Evolutionary conservation across 805 yeast genomes (phyloP).

Genomic region (Wickerhamomyces bovis): DNA sequence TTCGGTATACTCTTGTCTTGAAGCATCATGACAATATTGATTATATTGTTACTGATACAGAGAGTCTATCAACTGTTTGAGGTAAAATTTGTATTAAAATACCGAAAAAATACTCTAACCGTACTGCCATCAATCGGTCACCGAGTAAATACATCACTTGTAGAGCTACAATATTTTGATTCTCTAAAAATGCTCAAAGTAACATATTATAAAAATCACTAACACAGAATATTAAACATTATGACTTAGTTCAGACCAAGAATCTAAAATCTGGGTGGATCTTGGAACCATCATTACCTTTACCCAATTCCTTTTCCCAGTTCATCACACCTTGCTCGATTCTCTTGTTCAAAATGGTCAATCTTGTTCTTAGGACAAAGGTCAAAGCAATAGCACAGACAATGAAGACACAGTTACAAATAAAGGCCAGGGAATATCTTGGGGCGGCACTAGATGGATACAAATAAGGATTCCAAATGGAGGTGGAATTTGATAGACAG

Average conservation of each 20-base stretch:
- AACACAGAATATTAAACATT: background rate
- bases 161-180: too few relatives aligned
- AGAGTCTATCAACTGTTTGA: too few relatives aligned
- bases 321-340: slow-evolving; percentile 41
- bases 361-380: slow-evolving; percentile 32
- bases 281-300: slow-evolving; percentile 38
- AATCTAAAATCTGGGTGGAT: slow-evolving; percentile 40
- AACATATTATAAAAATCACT: too few relatives aligned
- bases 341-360: slow-evolving; percentile 33
- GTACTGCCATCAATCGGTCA: too few relatives aligned
- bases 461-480: slow-evolving; percentile 50
- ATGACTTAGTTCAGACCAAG: background rate
- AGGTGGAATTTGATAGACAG: slow-evolving; percentile 48
- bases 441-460: slow-evolving; percentile 42
- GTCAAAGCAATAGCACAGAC: slow-evolving; percentile 35
- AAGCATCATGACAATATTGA: too few relatives aligned
- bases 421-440: slow-evolving; percentile 40
- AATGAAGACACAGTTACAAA: slow-evolving; percentile 43
- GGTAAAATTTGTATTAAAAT: too few relatives aligned
- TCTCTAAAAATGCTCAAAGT: too few relatives aligned
- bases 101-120: too few relatives aligned
- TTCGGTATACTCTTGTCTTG: too few relatives aligned
- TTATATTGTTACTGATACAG: too few relatives aligned
- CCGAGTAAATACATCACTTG: too few relatives aligned
- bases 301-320: slow-evolving; percentile 39